phyloP scores from a whole-genome alignment of 331 rosid genomes.

The Malus hybrid region DNA sequence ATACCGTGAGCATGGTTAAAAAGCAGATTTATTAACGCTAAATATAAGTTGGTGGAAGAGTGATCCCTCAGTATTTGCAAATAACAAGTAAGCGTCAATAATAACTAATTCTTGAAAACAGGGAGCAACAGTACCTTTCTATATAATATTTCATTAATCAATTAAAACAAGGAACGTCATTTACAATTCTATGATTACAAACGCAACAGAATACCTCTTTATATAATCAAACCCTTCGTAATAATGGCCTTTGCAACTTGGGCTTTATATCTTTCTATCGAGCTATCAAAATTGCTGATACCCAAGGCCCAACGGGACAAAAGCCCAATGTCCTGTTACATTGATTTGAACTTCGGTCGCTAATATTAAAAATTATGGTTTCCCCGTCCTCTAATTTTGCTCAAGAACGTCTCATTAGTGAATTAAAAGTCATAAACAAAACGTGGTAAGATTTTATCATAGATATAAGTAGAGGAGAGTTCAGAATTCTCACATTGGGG shows the following conservation, averaged over 20 bases:
- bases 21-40: neutral
- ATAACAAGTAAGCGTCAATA: neutral
- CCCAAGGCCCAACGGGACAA: neutral
- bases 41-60: neutral
- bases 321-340: neutral
- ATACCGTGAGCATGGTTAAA: neutral
- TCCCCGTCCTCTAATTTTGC: too few species aligned
- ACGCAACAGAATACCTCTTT: neutral
- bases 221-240: neutral
- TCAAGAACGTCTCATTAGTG: too few species aligned
- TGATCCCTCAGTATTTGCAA: neutral
- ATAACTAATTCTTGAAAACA: neutral
- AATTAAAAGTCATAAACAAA: too few species aligned
- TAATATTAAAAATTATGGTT: too few species aligned
- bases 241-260: neutral
- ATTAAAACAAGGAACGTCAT: neutral
- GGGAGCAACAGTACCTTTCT: neutral
- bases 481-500: too few species aligned
- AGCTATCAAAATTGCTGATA: neutral
- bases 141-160: too few species aligned
- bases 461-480: too few species aligned
- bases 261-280: neutral
- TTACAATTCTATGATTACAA: too few species aligned
- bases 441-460: too few species aligned
- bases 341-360: too few species aligned